Evolutionary conservation across 805 yeast genomes (phyloP), one percentile per base, ranked within the genome.

Genomic region (Wickerhamomyces rabaulensis): DNA sequence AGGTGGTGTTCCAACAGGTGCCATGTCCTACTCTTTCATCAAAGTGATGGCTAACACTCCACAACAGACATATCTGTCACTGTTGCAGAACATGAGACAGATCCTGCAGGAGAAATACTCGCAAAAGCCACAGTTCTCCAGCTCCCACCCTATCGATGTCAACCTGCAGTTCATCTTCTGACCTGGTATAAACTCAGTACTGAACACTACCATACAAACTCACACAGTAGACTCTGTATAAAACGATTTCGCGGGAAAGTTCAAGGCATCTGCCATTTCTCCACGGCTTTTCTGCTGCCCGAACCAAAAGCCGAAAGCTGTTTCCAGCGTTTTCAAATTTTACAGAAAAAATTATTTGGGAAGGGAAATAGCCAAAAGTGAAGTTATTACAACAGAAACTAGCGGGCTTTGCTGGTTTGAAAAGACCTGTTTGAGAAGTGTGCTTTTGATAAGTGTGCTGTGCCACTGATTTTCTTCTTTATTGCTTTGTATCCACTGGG

Each of bases 121-220:
- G 9, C 96, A 89, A 64, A 87, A 85, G 58, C 95, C 95, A 2
- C 96, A 88, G 67, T 67, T 88, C 47, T 79, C 89, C 21, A 69
- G 87, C 8, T 82, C 90, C 3, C 96, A 87, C 64, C 92, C 91
- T n/a, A 77, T 86, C 51, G 92, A 87, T 54, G 69, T 71, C 27
- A 77, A 78, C 51, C 58, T 77, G 44, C 74, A 69, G 51, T 80
- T 80, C 52, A 69, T 74, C 20, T 48, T 48, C 17, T 48, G 39
- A 36, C 22, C 10, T n/a, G n/a, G n/a, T n/a, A n/a, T n/a, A n/a
- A n/a, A n/a, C n/a, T n/a, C n/a, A n/a, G n/a, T n/a, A n/a, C n/a
- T n/a, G n/a, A n/a, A n/a, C n/a, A n/a, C n/a, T n/a, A n/a, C n/a
- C n/a, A n/a, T n/a, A n/a, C n/a, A n/a, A n/a, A n/a, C n/a, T n/a